Evolutionary conservation across 164 flowering plant genomes (phyloP).

Genomic region (Cinnamomum chago): DNA sequence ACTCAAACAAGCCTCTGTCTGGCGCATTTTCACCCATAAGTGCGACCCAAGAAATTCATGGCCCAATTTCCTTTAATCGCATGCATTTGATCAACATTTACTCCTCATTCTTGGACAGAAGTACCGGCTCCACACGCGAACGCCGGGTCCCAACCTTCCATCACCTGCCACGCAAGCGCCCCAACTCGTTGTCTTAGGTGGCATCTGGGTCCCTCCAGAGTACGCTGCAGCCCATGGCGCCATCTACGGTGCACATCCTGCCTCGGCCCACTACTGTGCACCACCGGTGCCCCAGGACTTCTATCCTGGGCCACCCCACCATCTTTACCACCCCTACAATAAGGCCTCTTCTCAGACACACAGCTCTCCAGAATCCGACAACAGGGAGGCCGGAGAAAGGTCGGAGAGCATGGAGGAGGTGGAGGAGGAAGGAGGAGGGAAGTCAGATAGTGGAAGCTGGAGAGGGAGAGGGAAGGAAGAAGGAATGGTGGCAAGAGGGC

Average conservation of each 20-base stretch:
- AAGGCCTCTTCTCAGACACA: conserved; percentile 42
- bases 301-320: conserved; percentile 38
- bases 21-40: too few relatives aligned
- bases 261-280: conserved; percentile 47
- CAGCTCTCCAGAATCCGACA: conserved; percentile 61
- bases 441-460: conserved; percentile 86
- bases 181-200: conserved; percentile 85
- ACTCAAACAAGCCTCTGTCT: too few relatives aligned
- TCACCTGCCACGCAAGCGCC: conserved; percentile 47
- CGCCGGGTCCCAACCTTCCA: conserved; percentile 87
- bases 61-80: too few relatives aligned
- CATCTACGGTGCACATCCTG: conserved; percentile 56
- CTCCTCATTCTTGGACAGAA: conserved; percentile 42
- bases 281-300: conserved; percentile 47
- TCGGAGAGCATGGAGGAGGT: conserved; percentile 87
- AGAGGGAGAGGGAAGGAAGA: conserved; percentile 42
- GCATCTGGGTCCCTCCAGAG: conserved; percentile 97
- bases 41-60: too few relatives aligned
- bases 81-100: too few relatives aligned
- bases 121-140: conserved; percentile 90
- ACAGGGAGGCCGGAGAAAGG: conserved; percentile 39
- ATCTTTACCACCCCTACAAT: conserved; percentile 26
- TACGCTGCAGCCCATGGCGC: conserved; percentile 64
- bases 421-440: conserved; percentile 28
- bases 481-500: conserved; percentile 40